Evolutionary conservation across 1,139 yeast species (phyloP).

Genomic region (Yamadazyma spencermartinsiae): DNA sequence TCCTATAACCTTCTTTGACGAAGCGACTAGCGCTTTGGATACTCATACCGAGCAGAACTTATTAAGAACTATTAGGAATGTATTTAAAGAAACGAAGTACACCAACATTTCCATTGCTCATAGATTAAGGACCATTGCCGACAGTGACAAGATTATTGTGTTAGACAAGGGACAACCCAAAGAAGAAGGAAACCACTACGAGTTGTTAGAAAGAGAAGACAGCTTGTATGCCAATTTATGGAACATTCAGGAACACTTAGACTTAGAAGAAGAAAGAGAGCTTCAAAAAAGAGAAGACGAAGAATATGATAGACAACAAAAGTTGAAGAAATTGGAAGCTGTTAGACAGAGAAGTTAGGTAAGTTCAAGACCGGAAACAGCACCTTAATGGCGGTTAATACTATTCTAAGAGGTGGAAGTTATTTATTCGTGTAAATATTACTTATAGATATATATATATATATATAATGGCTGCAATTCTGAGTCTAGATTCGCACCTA

Average conservation of each 20-base stretch:
- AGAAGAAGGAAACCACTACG: conserved; percentile 83
- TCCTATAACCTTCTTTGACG: conserved; percentile 92
- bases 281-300: conserved; percentile 19
- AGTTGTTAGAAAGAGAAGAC: conserved; percentile 50
- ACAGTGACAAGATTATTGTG: conserved; percentile 90
- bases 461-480: background rate
- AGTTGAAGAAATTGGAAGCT: conserved; percentile 3
- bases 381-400: too few species aligned
- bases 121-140: conserved; percentile 89
- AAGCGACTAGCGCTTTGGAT: conserved; percentile 95
- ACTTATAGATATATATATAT: background rate
- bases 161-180: conserved; percentile 73
- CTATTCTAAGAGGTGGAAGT: background rate
- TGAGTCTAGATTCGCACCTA: conserved; percentile 1
- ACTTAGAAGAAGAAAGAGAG: conserved; percentile 39
- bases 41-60: conserved; percentile 93
- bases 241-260: conserved; percentile 87
- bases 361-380: too few species aligned
- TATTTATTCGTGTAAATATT: background rate
- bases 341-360: background rate
- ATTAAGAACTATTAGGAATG: conserved; percentile 64
- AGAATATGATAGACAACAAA: conserved; percentile 11
- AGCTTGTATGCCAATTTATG: conserved; percentile 79
- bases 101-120: conserved; percentile 95
- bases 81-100: conserved; percentile 55